Conservation (phyloP, 1,284 basidiomycete genomes). For the Inonotus obliquus region DNA sequence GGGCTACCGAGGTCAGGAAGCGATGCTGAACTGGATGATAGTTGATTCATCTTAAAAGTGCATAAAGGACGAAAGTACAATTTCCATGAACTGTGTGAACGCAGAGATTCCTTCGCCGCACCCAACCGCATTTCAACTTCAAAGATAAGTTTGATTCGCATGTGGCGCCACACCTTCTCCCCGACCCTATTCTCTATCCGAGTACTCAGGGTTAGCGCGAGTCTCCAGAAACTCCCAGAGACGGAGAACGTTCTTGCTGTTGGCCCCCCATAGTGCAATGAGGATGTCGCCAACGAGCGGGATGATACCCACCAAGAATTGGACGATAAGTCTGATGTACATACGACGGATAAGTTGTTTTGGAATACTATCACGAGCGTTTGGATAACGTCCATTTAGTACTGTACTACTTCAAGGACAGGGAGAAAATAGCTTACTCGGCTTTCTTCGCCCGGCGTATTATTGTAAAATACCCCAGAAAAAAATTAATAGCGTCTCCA, state of each 20-base stretch:
- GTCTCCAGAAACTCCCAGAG: conserved; percentile 69
- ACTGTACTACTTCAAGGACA: too few species aligned
- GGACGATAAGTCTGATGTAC: conserved; percentile 77
- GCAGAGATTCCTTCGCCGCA: too few species aligned
- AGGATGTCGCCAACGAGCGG: conserved; percentile 79
- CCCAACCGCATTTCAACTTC: too few species aligned
- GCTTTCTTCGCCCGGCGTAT: conserved; percentile 73
- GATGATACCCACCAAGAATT: conserved; percentile 68
- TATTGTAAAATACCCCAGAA: conserved; percentile 75
- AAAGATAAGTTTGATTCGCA: too few species aligned
- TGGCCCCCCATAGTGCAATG: conserved; percentile 76
- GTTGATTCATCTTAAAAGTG: too few species aligned
- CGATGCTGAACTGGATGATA: too few species aligned
- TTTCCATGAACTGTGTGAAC: too few species aligned
- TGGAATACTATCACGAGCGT: conserved; percentile 45
- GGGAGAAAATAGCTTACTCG: conserved; percentile 36
- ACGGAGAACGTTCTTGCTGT: conserved; percentile 79
- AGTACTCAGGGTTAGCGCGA: conserved; percentile 58
- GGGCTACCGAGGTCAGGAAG: too few species aligned
- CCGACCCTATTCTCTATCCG: conserved; percentile 33
- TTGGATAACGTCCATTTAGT: background rate
- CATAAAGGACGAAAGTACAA: too few species aligned
- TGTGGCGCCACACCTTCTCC: background rate
- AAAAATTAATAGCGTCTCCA: conserved; percentile 61
- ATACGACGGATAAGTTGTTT: conserved; percentile 66